Percentiles rank a stretch among this genome's conserved stretches.
These are phyloP conservation scores for Telfairia occidentalis DNA, from an alignment of 331 rosid species.

Conservation along the genomic window DNA sequence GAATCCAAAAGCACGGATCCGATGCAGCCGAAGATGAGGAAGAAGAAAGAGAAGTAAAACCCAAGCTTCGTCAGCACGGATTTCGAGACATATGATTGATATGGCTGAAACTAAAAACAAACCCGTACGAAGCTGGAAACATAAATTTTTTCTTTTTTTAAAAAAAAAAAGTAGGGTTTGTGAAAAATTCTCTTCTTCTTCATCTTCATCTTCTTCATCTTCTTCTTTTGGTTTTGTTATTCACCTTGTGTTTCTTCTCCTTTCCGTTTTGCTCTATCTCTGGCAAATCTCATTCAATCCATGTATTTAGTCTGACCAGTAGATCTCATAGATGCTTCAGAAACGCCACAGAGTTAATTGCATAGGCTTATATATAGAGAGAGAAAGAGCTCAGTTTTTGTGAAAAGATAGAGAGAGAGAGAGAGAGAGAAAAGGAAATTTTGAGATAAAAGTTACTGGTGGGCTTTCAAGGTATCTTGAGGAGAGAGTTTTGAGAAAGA, in stretches of 20 bases:
- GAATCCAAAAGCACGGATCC: constrained; percentile 38
- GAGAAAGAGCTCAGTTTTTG: background rate
- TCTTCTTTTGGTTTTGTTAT: background rate
- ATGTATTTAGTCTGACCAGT: background rate
- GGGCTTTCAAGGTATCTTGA: constrained; percentile 9
- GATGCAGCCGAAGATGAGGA: constrained; percentile 18
- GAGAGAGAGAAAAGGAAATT: background rate
- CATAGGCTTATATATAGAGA: background rate
- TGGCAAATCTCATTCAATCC: constrained; percentile 1
- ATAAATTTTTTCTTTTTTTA: background rate
- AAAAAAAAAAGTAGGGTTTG: background rate
- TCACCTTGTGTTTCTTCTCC: background rate
- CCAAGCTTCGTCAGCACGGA: constrained; percentile 21
- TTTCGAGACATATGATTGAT: constrained; percentile 22
- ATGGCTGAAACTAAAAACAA: background rate
- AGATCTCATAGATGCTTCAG: constrained; percentile 13
- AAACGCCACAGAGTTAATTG: constrained; percentile 10
- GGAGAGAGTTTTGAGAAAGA: background rate
- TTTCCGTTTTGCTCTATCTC: background rate
- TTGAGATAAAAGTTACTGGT: constrained; percentile 4
- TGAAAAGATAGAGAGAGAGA: background rate
- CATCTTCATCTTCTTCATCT: too few species aligned
- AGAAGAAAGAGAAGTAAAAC: background rate
- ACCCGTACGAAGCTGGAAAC: background rate
- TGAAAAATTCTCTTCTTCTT: background rate